These are phyloP conservation scores for Brassica juncea DNA, from an alignment of 345 rosid species.

Conservation along the genomic window DNA sequence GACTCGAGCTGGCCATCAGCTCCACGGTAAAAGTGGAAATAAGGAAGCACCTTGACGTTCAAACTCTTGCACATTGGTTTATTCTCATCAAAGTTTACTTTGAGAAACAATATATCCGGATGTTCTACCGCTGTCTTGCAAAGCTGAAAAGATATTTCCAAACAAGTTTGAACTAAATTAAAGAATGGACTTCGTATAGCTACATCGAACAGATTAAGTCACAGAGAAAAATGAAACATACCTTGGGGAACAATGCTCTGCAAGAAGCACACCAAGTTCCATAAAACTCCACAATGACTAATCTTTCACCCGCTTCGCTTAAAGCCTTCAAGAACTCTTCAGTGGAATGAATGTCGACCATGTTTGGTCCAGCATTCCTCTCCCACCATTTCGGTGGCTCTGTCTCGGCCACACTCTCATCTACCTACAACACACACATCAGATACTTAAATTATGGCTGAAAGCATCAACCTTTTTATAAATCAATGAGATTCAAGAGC, in stretches of 20 bases:
- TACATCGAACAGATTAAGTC: not conserved
- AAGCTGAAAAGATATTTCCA: constrained; percentile 48
- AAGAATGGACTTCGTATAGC: too few relatives aligned
- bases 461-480: not conserved
- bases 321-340: constrained; percentile 75
- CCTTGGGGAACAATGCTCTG: constrained; percentile 86
- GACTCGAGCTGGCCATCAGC: constrained; percentile 83
- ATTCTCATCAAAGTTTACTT: constrained; percentile 89
- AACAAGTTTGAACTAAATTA: too few relatives aligned
- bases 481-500: too few relatives aligned
- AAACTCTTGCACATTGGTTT: constrained; percentile 90
- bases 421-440: constrained; percentile 34
- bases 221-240: constrained; percentile 15
- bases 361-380: constrained; percentile 75
- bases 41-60: constrained; percentile 88
- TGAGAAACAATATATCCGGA: constrained; percentile 74
- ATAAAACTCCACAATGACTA: constrained; percentile 92
- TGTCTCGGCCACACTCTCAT: constrained; percentile 53
- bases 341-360: constrained; percentile 88
- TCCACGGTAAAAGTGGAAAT: constrained; percentile 88
- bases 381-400: constrained; percentile 97
- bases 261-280: constrained; percentile 99
- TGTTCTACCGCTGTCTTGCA: constrained; percentile 80
- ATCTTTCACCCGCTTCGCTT: constrained; percentile 72
- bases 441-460: not conserved